Conservation (phyloP, 2,329 filamentous ascomycete genomes). For the Trichophaea hybrida region DNA sequence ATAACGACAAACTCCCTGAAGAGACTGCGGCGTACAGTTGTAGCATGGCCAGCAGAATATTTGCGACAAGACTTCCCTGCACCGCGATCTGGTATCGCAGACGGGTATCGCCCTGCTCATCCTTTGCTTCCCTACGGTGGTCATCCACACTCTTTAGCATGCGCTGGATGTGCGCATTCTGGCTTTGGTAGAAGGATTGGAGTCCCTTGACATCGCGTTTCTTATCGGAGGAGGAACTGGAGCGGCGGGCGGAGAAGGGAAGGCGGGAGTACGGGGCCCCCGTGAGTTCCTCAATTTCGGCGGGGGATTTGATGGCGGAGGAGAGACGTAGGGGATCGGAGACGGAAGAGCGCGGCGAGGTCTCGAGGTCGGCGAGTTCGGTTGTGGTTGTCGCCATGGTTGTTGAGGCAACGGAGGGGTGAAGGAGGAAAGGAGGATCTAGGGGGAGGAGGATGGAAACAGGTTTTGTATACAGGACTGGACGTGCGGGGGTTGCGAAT, state of each 20-base stretch:
- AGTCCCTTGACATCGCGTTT: constrained; percentile 42
- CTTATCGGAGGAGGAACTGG: constrained; percentile 21
- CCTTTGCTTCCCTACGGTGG: constrained; percentile 65
- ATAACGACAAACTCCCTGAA: constrained; percentile 82
- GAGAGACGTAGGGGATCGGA: constrained; percentile 67
- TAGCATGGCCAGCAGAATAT: constrained; percentile 60
- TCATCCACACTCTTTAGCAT: constrained; percentile 88
- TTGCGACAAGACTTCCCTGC: constrained; percentile 50
- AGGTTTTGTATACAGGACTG: no score
- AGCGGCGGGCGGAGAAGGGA: constrained; percentile 17
- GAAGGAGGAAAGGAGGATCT: no score
- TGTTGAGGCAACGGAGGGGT: background rate
- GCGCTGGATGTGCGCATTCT: constrained; percentile 87
- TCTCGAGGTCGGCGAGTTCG: background rate
- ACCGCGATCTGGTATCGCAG: constrained; percentile 46
- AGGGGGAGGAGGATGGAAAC: no score
- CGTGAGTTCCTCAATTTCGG: constrained; percentile 68
- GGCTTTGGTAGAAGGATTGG: constrained; percentile 69
- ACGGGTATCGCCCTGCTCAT: constrained; percentile 68
- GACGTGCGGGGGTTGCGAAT: no score
- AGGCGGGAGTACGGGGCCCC: constrained; percentile 36
- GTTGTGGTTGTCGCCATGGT: background rate
- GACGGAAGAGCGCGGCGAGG: background rate
- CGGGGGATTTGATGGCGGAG: constrained; percentile 58
- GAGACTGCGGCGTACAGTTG: constrained; percentile 81